Evolutionary conservation across 2,329 filamentous ascomycete species (phyloP).

Genomic region (Trichoderma hamatum): DNA sequence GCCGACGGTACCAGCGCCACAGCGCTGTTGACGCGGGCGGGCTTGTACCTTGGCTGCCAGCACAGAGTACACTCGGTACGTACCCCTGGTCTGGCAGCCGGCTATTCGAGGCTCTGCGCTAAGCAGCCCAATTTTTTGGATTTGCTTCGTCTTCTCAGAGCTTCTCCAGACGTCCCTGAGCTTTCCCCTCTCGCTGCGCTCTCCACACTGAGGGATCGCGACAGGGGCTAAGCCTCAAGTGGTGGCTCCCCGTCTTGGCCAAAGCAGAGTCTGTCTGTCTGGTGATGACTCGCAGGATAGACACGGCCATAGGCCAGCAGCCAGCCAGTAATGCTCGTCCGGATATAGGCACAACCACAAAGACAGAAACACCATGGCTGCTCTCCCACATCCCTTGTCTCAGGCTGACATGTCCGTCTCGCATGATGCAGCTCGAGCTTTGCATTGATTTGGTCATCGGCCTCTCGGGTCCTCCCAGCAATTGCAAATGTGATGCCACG

Average conservation of each 20-base stretch:
- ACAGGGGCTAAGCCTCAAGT: conserved; percentile 8
- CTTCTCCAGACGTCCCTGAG: conserved; percentile 18
- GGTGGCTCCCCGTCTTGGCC: not conserved
- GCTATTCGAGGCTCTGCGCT: conserved; percentile 42
- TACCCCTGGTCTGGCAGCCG: conserved; percentile 30
- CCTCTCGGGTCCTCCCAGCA: not conserved
- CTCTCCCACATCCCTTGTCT: conserved; percentile 25
- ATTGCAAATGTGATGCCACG: conserved; percentile 27
- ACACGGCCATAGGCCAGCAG: not conserved
- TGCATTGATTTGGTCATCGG: conserved; percentile 22
- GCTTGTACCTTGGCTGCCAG: not conserved
- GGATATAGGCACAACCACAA: not conserved
- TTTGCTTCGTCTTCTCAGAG: conserved; percentile 25
- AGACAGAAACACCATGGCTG: not conserved
- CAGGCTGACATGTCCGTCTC: not conserved
- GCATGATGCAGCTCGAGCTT: not conserved
- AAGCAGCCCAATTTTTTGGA: conserved; percentile 18
- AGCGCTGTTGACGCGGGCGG: not conserved
- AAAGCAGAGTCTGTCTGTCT: not conserved
- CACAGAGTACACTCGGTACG: not conserved
- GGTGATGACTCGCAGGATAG: not conserved
- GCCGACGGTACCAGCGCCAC: not conserved
- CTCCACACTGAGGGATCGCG: conserved; percentile 6
- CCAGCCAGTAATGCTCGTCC: not conserved
- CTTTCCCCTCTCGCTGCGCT: not conserved